Conservation (phyloP, 2,329 filamentous ascomycete genomes). For the Ophiostoma angusticollis region DNA sequence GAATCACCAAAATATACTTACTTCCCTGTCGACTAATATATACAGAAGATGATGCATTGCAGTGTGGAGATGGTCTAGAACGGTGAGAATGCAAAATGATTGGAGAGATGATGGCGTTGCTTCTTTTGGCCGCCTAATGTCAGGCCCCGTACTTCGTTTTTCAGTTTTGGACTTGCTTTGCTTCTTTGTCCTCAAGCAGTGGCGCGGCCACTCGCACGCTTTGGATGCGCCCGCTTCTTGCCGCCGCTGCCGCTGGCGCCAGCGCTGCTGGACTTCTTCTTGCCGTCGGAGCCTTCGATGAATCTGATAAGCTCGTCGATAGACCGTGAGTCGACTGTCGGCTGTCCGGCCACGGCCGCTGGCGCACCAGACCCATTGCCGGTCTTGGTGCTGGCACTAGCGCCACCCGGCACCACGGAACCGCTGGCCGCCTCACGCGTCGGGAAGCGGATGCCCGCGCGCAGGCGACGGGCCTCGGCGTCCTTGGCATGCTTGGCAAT, state of each 20-base stretch:
- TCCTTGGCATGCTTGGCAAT: conserved; percentile 92
- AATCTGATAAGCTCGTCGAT: conserved; percentile 91
- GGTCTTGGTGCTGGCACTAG: conserved; percentile 19
- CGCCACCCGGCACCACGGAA: conserved; percentile 24
- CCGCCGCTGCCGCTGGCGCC: conserved; percentile 15
- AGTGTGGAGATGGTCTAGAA: too few relatives aligned
- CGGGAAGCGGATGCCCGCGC: conserved; percentile 56
- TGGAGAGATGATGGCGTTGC: too few relatives aligned
- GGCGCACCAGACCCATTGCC: conserved; percentile 23
- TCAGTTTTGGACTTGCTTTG: conserved; percentile 1
- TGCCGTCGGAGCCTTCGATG: conserved; percentile 64
- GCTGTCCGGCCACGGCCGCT: conserved; percentile 18
- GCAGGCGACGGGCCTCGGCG: conserved; percentile 59
- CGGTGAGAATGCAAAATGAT: too few relatives aligned
- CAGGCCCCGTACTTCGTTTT: too few relatives aligned
- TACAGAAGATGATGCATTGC: too few relatives aligned
- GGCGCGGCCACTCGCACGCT: conserved; percentile 27
- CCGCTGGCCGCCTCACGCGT: conserved; percentile 48
- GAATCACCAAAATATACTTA: too few relatives aligned
- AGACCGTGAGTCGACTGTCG: conserved; percentile 58
- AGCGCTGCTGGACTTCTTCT: conserved; percentile 27
- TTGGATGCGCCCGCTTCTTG: conserved; percentile 34
- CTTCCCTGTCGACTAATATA: too few relatives aligned
- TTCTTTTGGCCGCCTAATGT: too few relatives aligned
- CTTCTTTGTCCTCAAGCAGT: background rate